Evolutionary conservation across 1,284 basidiomycete genomes (phyloP).

Genomic region (Cutaneotrichosporon curvatum): DNA sequence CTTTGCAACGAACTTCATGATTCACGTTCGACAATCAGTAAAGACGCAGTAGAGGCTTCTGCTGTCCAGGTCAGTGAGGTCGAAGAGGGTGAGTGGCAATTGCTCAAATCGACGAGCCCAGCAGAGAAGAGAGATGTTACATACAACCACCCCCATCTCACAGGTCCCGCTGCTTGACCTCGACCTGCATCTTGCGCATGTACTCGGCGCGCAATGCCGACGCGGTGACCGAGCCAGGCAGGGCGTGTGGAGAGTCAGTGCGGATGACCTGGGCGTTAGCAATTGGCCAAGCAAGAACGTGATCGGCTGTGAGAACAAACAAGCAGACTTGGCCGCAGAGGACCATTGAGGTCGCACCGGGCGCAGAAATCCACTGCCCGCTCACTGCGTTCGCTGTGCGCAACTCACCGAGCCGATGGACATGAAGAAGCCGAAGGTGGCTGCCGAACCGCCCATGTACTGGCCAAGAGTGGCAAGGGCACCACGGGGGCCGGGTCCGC

Average conservation of each 20-base stretch:
- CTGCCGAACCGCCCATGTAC: constrained; percentile 68
- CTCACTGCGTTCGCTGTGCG: no score
- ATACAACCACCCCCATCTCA: no score
- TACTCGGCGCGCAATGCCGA: neutral
- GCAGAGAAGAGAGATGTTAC: no score
- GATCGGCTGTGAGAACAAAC: neutral
- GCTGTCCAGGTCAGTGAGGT: no score
- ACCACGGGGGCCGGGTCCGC: constrained; percentile 80
- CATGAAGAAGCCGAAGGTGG: constrained; percentile 48
- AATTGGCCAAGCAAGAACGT: neutral
- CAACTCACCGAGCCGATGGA: constrained; percentile 44
- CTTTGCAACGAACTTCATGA: no score
- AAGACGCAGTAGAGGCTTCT: no score
- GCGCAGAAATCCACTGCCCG: no score
- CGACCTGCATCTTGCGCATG: constrained; percentile 16
- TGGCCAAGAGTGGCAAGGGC: constrained; percentile 79
- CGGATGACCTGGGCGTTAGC: constrained; percentile 35
- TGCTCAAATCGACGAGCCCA: no score
- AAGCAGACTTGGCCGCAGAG: no score
- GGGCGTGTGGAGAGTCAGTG: constrained; percentile 35
- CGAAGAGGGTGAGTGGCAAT: no score
- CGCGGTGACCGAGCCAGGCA: constrained; percentile 9
- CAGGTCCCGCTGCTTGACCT: constrained; percentile 6
- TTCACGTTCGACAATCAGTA: no score
- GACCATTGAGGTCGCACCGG: no score